Evolutionary conservation across 2,329 filamentous ascomycete genomes (phyloP).

Genomic region (Coniochaeta pulveracea): DNA sequence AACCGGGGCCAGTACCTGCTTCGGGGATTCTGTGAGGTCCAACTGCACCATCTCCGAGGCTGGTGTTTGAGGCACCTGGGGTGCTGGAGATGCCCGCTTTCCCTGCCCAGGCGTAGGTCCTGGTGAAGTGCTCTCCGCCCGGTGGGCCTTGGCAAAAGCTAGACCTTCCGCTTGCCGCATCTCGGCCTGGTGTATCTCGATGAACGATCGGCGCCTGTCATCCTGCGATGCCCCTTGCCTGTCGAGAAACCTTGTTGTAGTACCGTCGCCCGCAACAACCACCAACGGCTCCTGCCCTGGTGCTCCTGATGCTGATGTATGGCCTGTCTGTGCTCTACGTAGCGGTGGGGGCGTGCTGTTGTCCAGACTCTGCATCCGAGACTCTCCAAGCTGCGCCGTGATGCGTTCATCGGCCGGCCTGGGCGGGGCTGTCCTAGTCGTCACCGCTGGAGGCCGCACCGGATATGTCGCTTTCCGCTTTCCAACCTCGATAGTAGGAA

Average conservation of each 20-base stretch:
- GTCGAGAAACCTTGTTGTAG: slow-evolving; percentile 22
- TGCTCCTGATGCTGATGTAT: slow-evolving; percentile 20
- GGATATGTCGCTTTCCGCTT: slow-evolving; percentile 39
- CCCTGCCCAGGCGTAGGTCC: slow-evolving; percentile 18
- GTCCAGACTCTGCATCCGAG: slow-evolving; percentile 22
- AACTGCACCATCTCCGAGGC: not conserved
- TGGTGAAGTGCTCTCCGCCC: slow-evolving; percentile 20
- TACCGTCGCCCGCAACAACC: slow-evolving; percentile 19
- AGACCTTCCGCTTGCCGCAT: slow-evolving; percentile 50
- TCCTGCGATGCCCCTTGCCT: slow-evolving; percentile 25
- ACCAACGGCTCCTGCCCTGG: no score
- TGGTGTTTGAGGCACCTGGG: slow-evolving; percentile 11
- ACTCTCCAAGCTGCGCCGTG: slow-evolving; percentile 14
- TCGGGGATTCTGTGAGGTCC: not conserved
- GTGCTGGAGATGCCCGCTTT: slow-evolving; percentile 14
- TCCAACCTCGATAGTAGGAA: slow-evolving; percentile 61
- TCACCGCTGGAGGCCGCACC: slow-evolving; percentile 18
- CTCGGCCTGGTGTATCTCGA: slow-evolving; percentile 45
- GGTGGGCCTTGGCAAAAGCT: slow-evolving; percentile 41
- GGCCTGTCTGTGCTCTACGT: slow-evolving; percentile 47
- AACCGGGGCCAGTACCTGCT: not conserved
- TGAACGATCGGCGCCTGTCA: slow-evolving; percentile 45
- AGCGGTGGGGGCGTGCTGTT: slow-evolving; percentile 43
- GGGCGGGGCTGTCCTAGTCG: slow-evolving; percentile 19
- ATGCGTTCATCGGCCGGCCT: slow-evolving; percentile 11